Evolutionary conservation across 306 rosid genomes (phyloP), one percentile per base, ranked within the genome.

Genomic region (Arachis hypogaea): DNA sequence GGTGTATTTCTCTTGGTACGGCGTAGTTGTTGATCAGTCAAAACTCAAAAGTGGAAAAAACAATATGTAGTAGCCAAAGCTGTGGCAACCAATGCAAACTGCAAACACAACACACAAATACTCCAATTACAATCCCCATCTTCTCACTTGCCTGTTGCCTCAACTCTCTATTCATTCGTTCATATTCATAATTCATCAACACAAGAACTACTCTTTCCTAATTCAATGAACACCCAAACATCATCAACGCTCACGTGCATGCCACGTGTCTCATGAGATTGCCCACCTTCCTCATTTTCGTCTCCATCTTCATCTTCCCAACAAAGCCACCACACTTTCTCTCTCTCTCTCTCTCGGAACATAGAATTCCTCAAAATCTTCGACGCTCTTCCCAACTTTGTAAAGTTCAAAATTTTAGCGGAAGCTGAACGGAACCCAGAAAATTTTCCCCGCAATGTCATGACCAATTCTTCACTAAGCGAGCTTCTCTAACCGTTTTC

Each of bases 211-310:
- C 66, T 33, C 65, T 72, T 33, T 59, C 54, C 75, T 42, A 30
- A 76, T 82, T 60, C 81, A 76, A 60, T 69, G 84, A 68, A 77
- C 80, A 36, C 68, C 79, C 63, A 61, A 69, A 58, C 49, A 5
- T 58, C 71, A 41, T 70, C 36, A 41, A 71, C 29, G 10, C 60
- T 84, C 90, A 83, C 69, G 83, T 85, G 88, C 81, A 28, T 66
- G 76, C 60, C 89, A 88, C 90, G 88, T 85, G 93, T 72, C 80
- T 50, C 28, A 16, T 75, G 72, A 79, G 74, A 56, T 65, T 69
- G 46, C 63, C 61, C 74, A 66, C 22, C 22, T 47, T 29, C 79
- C 9, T 46, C 75, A 12, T 11, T 77, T 22, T n/a, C 65, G 8
- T 11, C 75, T 46, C 1, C 63, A 50, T 50, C 56, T 45, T 50